A percentile compares a stretch with the other conserved stretches of the same genome.
Evolutionary conservation across 2,329 filamentous ascomycete species (phyloP).

Genomic region (Ceratocystiopsis sp.): DNA sequence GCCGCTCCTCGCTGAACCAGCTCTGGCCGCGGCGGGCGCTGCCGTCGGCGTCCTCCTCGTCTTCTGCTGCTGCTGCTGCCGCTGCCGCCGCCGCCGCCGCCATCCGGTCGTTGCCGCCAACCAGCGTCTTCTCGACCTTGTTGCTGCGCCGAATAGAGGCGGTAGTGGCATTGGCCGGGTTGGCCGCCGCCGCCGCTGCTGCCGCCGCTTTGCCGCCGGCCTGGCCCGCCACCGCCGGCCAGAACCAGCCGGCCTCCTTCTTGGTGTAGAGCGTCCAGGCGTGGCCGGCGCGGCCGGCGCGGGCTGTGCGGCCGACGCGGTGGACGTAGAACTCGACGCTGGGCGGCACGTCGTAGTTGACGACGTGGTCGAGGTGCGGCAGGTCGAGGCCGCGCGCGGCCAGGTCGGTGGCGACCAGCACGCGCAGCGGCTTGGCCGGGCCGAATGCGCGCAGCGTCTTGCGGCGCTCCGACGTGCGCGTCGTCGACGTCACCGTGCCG

Average conservation of each 20-base stretch:
- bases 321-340: conserved; percentile 77
- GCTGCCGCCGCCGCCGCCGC: neutral
- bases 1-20: conserved; percentile 27
- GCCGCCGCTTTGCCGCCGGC: conserved; percentile 25
- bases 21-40: conserved; percentile 11
- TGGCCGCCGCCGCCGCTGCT: conserved; percentile 13
- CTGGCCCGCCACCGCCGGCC: conserved; percentile 56
- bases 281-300: conserved; percentile 56
- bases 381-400: conserved; percentile 82
- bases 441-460: conserved; percentile 52
- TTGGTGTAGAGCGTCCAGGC: conserved; percentile 80
- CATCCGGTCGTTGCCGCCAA: conserved; percentile 11
- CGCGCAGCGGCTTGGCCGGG: conserved; percentile 37
- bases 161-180: neutral
- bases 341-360: conserved; percentile 85
- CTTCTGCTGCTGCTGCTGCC: neutral
- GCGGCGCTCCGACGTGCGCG: conserved; percentile 51
- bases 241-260: conserved; percentile 81
- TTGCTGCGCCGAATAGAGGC: conserved; percentile 20
- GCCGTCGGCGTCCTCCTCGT: conserved; percentile 15
- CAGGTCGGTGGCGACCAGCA: conserved; percentile 85
- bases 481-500: conserved; percentile 61
- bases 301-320: conserved; percentile 76
- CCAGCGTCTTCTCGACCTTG: conserved; percentile 29
- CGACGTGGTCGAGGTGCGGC: conserved; percentile 59